phyloP scores from a whole-genome alignment of 2,329 filamentous ascomycete species.

The Fusarium guadeloupense region DNA sequence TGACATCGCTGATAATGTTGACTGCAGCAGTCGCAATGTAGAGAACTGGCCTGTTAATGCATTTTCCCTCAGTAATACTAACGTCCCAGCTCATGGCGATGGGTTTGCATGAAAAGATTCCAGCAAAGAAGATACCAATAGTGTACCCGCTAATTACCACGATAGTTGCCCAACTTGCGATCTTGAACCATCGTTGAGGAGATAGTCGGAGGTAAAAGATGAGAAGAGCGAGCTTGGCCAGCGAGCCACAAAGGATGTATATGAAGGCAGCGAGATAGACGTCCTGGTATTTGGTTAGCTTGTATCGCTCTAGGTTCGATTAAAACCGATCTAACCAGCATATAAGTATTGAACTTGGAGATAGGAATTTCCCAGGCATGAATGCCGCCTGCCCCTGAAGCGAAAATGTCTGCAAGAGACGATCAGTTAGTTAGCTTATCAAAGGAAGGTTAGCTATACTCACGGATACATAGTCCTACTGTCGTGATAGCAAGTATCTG shows the following conservation, averaged over 20 bases:
- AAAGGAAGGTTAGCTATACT: neutral
- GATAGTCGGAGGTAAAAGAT: slow-evolving; percentile 52
- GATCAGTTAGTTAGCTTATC: neutral
- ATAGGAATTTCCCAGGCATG: slow-evolving; percentile 47
- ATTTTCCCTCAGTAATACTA: slow-evolving; percentile 46
- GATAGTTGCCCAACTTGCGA: slow-evolving; percentile 44
- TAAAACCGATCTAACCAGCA: slow-evolving; percentile 28
- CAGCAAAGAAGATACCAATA: slow-evolving; percentile 46
- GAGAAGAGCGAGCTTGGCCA: slow-evolving; percentile 52
- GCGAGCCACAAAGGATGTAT: slow-evolving; percentile 48
- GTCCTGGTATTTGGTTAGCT: slow-evolving; percentile 27
- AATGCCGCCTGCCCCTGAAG: slow-evolving; percentile 39
- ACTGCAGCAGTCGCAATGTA: slow-evolving; percentile 59
- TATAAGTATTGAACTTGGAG: slow-evolving; percentile 39
- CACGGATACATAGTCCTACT: slow-evolving; percentile 33
- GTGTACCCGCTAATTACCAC: slow-evolving; percentile 46
- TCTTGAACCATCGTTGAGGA: slow-evolving; percentile 48
- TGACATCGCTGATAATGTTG: slow-evolving; percentile 58
- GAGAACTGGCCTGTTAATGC: slow-evolving; percentile 57
- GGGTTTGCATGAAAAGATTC: slow-evolving; percentile 51
- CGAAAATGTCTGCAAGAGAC: slow-evolving; percentile 42
- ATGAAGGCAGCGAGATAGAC: slow-evolving; percentile 43
- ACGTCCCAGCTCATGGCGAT: slow-evolving; percentile 46
- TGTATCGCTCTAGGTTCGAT: accelerated
- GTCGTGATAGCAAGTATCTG: slow-evolving; percentile 32